phyloP scores from a whole-genome alignment of 2,329 filamentous ascomycete genomes.

The Neofusicoccum ribis region DNA sequence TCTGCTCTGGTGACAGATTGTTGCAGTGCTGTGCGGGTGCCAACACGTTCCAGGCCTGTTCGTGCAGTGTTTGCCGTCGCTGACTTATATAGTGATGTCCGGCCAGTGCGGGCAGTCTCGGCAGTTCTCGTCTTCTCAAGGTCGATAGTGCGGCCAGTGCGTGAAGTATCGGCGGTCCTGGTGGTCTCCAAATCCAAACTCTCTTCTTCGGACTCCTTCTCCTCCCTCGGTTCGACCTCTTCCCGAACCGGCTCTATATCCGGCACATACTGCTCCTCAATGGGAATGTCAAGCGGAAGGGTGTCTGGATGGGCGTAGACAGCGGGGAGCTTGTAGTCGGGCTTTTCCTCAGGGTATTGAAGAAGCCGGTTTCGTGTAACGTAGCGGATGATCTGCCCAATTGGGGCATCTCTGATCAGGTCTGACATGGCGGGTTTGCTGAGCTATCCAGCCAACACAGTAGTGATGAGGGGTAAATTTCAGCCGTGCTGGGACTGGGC shows the following conservation, averaged over 20 bases:
- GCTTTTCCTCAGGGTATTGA: slow-evolving; percentile 60
- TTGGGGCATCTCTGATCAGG: slow-evolving; percentile 56
- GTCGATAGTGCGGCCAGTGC: slow-evolving; percentile 24
- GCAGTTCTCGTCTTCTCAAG: slow-evolving; percentile 34
- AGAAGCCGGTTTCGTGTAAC: slow-evolving; percentile 55
- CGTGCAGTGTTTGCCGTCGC: slow-evolving; percentile 28
- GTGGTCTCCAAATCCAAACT: not conserved
- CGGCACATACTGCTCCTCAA: slow-evolving; percentile 1
- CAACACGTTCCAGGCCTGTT: slow-evolving; percentile 36
- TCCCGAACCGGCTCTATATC: slow-evolving; percentile 10
- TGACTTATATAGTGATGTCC: not conserved
- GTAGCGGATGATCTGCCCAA: slow-evolving; percentile 61
- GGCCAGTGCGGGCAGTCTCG: slow-evolving; percentile 15
- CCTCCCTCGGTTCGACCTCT: slow-evolving; percentile 26
- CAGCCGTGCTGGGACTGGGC: too few species aligned
- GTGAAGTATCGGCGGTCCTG: not conserved
- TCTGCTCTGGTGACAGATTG: slow-evolving; percentile 40
- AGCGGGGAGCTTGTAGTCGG: slow-evolving; percentile 55
- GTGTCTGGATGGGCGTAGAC: slow-evolving; percentile 36
- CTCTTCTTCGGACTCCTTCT: slow-evolving; percentile 30
- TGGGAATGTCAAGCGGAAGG: slow-evolving; percentile 23
- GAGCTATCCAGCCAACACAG: not conserved
- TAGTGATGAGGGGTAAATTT: too few species aligned
- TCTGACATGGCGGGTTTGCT: slow-evolving; percentile 32
- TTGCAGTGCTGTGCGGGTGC: slow-evolving; percentile 38